Conservation (phyloP, 164 flowering plant genomes). For the Chimonanthus praecox region DNA sequence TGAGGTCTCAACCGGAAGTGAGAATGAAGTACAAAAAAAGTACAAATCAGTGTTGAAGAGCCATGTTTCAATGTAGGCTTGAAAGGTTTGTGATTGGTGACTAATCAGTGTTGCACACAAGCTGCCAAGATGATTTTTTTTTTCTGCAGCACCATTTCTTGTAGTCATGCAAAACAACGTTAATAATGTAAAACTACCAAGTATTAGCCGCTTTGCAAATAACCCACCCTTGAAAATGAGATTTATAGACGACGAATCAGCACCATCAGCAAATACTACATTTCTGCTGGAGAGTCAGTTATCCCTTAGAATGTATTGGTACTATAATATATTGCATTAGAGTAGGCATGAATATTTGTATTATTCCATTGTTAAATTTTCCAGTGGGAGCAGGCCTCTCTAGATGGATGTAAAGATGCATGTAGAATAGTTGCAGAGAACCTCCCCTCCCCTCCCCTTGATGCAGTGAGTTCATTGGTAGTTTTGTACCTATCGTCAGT, state of each 20-base stretch:
- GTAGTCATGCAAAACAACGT: background rate
- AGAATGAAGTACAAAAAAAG: background rate
- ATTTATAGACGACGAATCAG: background rate
- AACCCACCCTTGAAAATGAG: background rate
- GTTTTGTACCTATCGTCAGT: too few species aligned
- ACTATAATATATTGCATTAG: background rate
- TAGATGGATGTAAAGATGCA: too few species aligned
- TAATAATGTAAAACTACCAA: background rate
- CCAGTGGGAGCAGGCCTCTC: background rate
- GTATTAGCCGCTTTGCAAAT: background rate
- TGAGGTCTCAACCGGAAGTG: background rate
- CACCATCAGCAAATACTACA: background rate
- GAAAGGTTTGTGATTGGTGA: background rate
- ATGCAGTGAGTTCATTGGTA: too few species aligned
- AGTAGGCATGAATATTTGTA: background rate
- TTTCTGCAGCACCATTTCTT: background rate
- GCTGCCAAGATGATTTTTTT: background rate
- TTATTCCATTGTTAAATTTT: too few species aligned
- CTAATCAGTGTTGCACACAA: background rate
- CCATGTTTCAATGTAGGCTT: background rate
- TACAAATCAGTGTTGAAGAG: too few species aligned
- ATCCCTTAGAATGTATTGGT: background rate
- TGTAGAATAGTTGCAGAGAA: too few species aligned
- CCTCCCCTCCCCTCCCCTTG: too few species aligned
- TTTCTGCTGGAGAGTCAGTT: too few species aligned